Evolutionary conservation across 2,329 filamentous ascomycete species (phyloP), one percentile per base, ranked within the genome.

Genomic region (Paradendryphiella salina): DNA sequence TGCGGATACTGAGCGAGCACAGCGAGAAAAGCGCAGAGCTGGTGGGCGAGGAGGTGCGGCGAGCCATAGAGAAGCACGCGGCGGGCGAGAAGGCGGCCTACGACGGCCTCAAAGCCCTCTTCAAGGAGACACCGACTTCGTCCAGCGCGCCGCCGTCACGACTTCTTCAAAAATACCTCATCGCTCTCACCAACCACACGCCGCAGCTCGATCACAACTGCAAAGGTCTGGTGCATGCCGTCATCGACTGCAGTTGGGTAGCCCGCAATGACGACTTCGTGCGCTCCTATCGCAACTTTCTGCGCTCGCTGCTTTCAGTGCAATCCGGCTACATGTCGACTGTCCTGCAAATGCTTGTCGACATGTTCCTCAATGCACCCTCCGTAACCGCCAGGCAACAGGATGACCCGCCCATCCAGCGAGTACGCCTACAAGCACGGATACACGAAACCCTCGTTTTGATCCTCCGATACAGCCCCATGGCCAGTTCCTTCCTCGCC

Each of bases 341-440:
- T 15, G 85, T 96, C 32, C 80, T 96, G 50, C 81, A 84, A 50
- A 93, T 90, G 84, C 81, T 97, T 52, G 86, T 96, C 47, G 82
- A 85, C 53, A 87, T 90, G 69, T 89, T 99, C 66, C 80, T 82
- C 50, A 82, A 79, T 52, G 61, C 82, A 75, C 86, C 76, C 59
- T 84, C 71, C 45, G 79, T 79, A 35, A 73, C 75, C 32, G 78
- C 82, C 50, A 77, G 77, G 49, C 71, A 85, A 39, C 79, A 79
- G 18, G 79, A 80, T 34, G 80, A 84, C 59, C 73, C 77, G 3
- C 74, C 76, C 5, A 84, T 95, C 38, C 79, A 78, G 55, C 81
- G 84, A 49, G 78, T 83, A 41, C 82, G 79, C 50, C 86, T 93
- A 67, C 85, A 89, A 59, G 78, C 83, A 45, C 82, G 94, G 58